Evolutionary conservation across 1,284 basidiomycete genomes (phyloP).

Genomic region (Rhodotorula sp.): DNA sequence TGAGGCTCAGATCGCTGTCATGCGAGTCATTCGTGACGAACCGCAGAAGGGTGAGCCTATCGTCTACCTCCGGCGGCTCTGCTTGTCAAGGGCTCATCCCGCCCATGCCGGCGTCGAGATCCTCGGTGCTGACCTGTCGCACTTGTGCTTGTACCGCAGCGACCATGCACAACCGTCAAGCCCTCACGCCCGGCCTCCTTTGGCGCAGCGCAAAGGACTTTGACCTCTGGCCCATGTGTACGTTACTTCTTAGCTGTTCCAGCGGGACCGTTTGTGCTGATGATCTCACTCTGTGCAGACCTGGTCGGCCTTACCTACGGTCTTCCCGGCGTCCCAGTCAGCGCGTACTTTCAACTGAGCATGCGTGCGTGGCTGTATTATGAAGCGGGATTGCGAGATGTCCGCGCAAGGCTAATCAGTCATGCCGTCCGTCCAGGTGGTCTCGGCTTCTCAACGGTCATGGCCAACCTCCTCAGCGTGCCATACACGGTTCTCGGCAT

Average conservation of each 20-base stretch:
- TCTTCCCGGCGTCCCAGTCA: too few species aligned
- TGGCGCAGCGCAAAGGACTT: conserved; percentile 49
- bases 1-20: conserved; percentile 55
- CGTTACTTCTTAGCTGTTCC: too few species aligned
- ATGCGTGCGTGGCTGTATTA: too few species aligned
- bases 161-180: conserved; percentile 55
- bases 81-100: too few species aligned
- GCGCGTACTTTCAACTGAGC: too few species aligned
- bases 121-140: too few species aligned
- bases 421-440: too few species aligned
- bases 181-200: conserved; percentile 34
- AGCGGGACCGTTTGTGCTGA: too few species aligned
- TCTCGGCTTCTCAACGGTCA: conserved; percentile 49
- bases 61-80: too few species aligned
- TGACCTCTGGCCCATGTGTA: conserved; percentile 45
- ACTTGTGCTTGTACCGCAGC: conserved; percentile 1
- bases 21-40: conserved; percentile 54
- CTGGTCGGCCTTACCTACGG: conserved; percentile 12
- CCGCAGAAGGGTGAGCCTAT: conserved; percentile 47
- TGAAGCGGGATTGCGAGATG: too few species aligned
- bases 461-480: conserved; percentile 51
- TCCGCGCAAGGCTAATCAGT: too few species aligned
- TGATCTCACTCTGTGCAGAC: not conserved
- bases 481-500: conserved; percentile 48
- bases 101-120: too few species aligned